Percentiles rank a stretch among this genome's conserved stretches.
Evolutionary conservation across 1,284 basidiomycete species (phyloP).

Genomic region (Leccinum insolens): DNA sequence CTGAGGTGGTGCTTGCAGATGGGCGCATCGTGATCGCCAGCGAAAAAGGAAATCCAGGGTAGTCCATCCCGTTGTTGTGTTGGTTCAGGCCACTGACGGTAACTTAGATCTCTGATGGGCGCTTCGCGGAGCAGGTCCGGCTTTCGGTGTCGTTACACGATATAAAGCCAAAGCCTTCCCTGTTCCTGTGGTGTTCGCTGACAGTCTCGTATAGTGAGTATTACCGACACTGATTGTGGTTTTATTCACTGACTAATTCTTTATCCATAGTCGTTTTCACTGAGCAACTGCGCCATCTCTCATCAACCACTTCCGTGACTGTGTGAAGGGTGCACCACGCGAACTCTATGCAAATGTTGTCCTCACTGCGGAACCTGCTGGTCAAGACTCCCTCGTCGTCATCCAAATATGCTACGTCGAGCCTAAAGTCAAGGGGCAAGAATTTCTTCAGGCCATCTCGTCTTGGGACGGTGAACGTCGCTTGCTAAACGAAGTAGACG

Average conservation of each 20-base stretch:
- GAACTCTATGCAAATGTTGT: conserved; percentile 91
- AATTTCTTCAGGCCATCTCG: conserved; percentile 79
- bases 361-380: conserved; percentile 84
- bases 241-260: not conserved
- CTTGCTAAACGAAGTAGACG: conserved; percentile 85
- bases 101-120: conserved; percentile 85
- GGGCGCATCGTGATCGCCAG: conserved; percentile 74
- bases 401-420: conserved; percentile 91
- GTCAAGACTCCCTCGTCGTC: conserved; percentile 81
- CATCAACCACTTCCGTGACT: conserved; percentile 90
- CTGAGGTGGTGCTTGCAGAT: conserved; percentile 83
- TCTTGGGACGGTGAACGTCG: conserved; percentile 85
- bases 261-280: conserved; percentile 71
- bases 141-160: conserved; percentile 86
- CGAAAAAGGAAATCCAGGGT: conserved; percentile 67
- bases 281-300: conserved; percentile 82
- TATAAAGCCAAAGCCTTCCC: conserved; percentile 88
- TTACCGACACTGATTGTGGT: not conserved
- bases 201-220: conserved; percentile 85
- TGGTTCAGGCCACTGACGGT: not conserved
- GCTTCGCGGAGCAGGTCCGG: conserved; percentile 81
- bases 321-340: conserved; percentile 83
- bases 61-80: conserved; percentile 16
- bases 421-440: conserved; percentile 71
- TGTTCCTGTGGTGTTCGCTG: conserved; percentile 86